phyloP scores from a whole-genome alignment of 2,329 filamentous ascomycete genomes.

The Verticillium nubilum region DNA sequence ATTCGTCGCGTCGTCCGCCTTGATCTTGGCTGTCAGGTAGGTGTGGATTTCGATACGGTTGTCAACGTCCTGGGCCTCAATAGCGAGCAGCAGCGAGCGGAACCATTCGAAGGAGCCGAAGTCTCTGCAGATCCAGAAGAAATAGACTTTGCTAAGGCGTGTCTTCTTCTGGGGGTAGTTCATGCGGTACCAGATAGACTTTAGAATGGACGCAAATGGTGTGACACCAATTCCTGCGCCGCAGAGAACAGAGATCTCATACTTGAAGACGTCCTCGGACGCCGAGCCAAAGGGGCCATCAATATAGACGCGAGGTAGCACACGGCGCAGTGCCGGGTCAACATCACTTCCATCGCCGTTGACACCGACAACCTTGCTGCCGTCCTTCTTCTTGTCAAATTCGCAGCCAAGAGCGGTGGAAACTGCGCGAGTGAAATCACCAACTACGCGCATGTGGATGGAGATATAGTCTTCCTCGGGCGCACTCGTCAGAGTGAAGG shows the following conservation, averaged over 20 bases:
- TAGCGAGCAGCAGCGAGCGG: conserved; percentile 73
- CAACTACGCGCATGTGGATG: conserved; percentile 77
- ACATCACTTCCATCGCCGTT: conserved; percentile 54
- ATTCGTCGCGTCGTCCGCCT: conserved; percentile 79
- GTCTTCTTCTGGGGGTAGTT: conserved; percentile 80
- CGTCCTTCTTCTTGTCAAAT: conserved; percentile 53
- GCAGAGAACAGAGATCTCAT: conserved; percentile 73
- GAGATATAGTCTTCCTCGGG: conserved; percentile 89
- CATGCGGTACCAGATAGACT: conserved; percentile 92
- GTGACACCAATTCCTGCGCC: conserved; percentile 81
- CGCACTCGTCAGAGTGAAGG: conserved; percentile 79
- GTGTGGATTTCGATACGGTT: conserved; percentile 86
- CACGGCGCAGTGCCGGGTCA: conserved; percentile 64
- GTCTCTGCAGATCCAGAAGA: conserved; percentile 88
- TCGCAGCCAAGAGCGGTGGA: conserved; percentile 71
- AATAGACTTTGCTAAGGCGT: conserved; percentile 78
- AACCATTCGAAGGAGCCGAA: conserved; percentile 91
- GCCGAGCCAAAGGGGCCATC: conserved; percentile 83
- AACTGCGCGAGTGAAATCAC: conserved; percentile 71
- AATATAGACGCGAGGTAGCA: conserved; percentile 75
- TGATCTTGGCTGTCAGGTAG: conserved; percentile 82
- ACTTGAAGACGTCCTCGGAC: conserved; percentile 87
- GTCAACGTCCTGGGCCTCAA: conserved; percentile 80
- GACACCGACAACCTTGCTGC: conserved; percentile 65
- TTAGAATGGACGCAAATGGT: conserved; percentile 81